Evolutionary conservation across 768 basidiomycete genomes (phyloP), one percentile per base, ranked within the genome.

Genomic region (Panellus pusillus): DNA sequence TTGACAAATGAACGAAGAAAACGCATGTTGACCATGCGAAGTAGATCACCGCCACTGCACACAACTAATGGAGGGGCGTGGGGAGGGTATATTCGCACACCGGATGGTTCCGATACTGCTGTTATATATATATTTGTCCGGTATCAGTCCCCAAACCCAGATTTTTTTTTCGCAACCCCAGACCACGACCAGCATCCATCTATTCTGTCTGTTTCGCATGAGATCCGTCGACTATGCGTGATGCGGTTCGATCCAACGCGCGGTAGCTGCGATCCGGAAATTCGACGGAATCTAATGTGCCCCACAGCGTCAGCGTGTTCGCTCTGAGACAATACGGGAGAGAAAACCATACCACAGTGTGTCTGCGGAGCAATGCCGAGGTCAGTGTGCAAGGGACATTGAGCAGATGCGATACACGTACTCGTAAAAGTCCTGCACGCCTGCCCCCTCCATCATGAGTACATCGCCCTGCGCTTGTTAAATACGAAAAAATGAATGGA

Each of bases 201-300:
- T 24, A 35, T 35, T 14, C 32, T 35, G 3, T 35, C 2, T 14
- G 3, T 11, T 35, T 35, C 3, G 8, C 32, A 9, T 11, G 14
- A 35, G 32, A 14, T 14, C 14, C 32, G 32, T 35, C 32, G 14
- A 35, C 32, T 35, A 35, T 24, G 43, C 13, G 50, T 52, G 55
- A 13, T 39, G 1, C 6, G 55, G 55, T n/a, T 19, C n/a, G 18
- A 57, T 57, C 51, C 47, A 57, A 1, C 56, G 56, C 17, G 56
- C 56, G 8, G 56, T 57, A 13, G 56, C 56, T 14, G 56, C 56
- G 14, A 57, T 57, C 4, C 56, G 56, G 32, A 57, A 57, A 28
- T 57, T 57, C 31, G 29, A 49, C 8, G 56, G 56, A n/a, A 57
- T 43, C 51, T 57, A 28, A 6, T 19, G 2, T 28, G 31, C 37